Conservation (phyloP, 1,139 yeast species). For the Yamadazyma oceani region DNA sequence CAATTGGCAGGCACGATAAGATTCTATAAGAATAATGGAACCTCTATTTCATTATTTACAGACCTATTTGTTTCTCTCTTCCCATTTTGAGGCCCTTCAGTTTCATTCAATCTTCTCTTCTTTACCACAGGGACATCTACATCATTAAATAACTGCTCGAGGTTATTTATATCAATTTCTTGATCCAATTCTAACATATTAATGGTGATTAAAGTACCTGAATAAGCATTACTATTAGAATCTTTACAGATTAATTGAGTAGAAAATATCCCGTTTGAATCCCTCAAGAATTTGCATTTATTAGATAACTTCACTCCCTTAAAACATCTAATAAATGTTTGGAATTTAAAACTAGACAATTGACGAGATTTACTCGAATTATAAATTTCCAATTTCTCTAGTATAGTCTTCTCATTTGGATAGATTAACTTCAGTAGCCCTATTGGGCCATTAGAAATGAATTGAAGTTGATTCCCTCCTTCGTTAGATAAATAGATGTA, state of each 20-base stretch:
- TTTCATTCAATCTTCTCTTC: slow-evolving; percentile 9
- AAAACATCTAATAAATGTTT: slow-evolving; percentile 51
- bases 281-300: slow-evolving; percentile 61
- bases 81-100: neutral
- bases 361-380: slow-evolving; percentile 11
- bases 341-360: slow-evolving; percentile 42
- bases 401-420: slow-evolving; percentile 61
- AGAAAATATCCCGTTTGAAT: slow-evolving; percentile 52
- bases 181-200: slow-evolving; percentile 49
- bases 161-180: slow-evolving; percentile 8
- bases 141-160: slow-evolving; percentile 10
- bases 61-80: neutral
- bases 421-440: slow-evolving; percentile 69
- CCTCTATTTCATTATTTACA: slow-evolving; percentile 10
- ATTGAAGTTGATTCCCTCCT: slow-evolving; percentile 37
- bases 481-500: slow-evolving; percentile 44
- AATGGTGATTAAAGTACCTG: slow-evolving; percentile 65
- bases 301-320: slow-evolving; percentile 57
- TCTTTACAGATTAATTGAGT: slow-evolving; percentile 45
- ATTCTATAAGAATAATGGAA: slow-evolving; percentile 17
- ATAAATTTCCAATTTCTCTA: slow-evolving; percentile 47
- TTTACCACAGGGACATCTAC: slow-evolving; percentile 6
- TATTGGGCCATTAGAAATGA: slow-evolving; percentile 66
- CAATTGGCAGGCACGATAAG: no score
- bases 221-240: slow-evolving; percentile 32